These are phyloP conservation scores for Penicillium diatomitis DNA, from an alignment of 495 filamentous ascomycete species.

Conservation along the genomic window DNA sequence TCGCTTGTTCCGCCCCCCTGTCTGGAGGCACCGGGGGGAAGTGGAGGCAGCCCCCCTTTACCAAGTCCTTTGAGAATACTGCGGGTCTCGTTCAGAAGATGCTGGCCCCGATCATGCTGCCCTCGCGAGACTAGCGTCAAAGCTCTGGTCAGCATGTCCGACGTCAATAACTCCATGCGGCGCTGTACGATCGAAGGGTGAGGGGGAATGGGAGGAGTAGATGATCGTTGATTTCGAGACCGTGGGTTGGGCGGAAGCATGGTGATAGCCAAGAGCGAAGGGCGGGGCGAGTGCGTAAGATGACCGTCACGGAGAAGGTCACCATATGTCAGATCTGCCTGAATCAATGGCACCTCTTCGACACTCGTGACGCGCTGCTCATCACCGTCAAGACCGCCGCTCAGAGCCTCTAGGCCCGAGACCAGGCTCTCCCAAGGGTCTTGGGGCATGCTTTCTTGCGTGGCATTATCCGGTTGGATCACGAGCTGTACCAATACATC, in stretches of 20 bases:
- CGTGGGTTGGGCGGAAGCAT: conserved; percentile 76
- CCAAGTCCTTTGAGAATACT: conserved; percentile 93
- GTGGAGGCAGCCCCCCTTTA: conserved; percentile 90
- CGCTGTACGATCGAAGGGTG: conserved; percentile 94
- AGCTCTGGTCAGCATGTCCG: conserved; percentile 93
- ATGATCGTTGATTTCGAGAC: conserved; percentile 50
- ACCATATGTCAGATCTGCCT: conserved; percentile 88
- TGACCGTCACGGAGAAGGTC: conserved; percentile 91
- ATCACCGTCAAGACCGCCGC: conserved; percentile 82
- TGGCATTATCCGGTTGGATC: conserved; percentile 79
- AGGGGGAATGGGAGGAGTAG: conserved; percentile 82
- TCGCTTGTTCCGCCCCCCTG: conserved; percentile 24
- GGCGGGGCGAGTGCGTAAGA: conserved; percentile 76
- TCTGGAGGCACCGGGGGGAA: conserved; percentile 48
- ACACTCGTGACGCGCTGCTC: conserved; percentile 77
- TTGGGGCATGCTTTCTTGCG: conserved; percentile 79
- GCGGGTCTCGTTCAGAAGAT: conserved; percentile 83
- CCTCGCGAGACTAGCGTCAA: conserved; percentile 84
- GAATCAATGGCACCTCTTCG: conserved; percentile 91
- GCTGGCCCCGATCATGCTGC: conserved; percentile 88
- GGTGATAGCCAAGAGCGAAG: conserved; percentile 92
- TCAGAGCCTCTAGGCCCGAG: conserved; percentile 87
- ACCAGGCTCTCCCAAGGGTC: conserved; percentile 97
- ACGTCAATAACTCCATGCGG: conserved; percentile 95
- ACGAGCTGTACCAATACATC: conserved; percentile 94